Conservation (phyloP, 768 basidiomycete species). For the Amanita phalloides region DNA sequence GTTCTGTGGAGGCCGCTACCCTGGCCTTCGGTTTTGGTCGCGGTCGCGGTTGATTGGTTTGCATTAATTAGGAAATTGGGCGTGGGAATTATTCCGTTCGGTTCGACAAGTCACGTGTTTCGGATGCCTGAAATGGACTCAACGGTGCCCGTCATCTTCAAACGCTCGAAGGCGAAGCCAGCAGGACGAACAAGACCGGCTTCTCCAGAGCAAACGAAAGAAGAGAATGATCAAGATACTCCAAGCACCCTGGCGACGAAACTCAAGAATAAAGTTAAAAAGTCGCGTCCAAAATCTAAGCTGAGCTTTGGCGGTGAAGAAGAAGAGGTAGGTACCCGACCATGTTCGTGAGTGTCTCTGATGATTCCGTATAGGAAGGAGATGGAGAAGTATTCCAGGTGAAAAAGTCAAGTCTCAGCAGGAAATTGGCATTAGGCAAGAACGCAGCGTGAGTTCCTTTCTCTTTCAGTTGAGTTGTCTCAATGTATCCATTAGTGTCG, state of each 20-base stretch:
- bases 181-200: conserved; percentile 27
- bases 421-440: conserved; percentile 46
- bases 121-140: conserved; percentile 22
- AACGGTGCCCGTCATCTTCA: conserved; percentile 39
- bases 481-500: not conserved
- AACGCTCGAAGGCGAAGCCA: conserved; percentile 34
- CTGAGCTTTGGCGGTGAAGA: conserved; percentile 69
- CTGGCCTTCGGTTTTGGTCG: conserved; percentile 40
- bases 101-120: conserved; percentile 26
- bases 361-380: conserved; percentile 29
- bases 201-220: conserved; percentile 25
- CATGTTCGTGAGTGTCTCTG: conserved; percentile 18
- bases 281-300: conserved; percentile 50
- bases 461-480: conserved; percentile 2
- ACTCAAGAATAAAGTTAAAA: conserved; percentile 63
- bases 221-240: conserved; percentile 26
- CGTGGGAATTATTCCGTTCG: conserved; percentile 29
- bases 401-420: conserved; percentile 72
- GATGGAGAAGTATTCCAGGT: conserved; percentile 62
- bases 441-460: conserved; percentile 35
- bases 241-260: conserved; percentile 54
- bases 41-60: conserved; percentile 32
- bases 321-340: conserved; percentile 40
- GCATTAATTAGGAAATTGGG: conserved; percentile 20
- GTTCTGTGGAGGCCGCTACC: conserved; percentile 6